Evolutionary conservation across 1,284 basidiomycete species (phyloP), one percentile per base, ranked within the genome.

Genomic region (Moesziomyces globuligerus): DNA sequence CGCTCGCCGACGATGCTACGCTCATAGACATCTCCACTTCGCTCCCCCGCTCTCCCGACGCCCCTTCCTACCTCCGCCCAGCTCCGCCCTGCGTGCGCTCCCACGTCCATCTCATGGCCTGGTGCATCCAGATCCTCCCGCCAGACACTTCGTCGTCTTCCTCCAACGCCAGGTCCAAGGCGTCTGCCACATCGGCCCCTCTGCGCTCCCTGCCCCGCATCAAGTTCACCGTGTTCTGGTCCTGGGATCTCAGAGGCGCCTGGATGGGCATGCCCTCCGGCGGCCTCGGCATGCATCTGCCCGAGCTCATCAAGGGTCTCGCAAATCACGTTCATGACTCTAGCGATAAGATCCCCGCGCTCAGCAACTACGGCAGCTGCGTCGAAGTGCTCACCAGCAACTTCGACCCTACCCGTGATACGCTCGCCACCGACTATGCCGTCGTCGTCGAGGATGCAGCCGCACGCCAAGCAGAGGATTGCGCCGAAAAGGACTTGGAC

Each of bases 1-100:
- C 71, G 1, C 45, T 72, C 7, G 47, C 66, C 9, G 72, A 69
- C 48, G 55, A 64, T 25, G 47, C 67, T 4, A 93, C 92, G 9
- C 86, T 98, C 51, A 89, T 98, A 83, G 91, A 95, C 83, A 90
- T 98, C 50, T 90, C 94, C 3, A 96, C 94, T 4, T 97, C 94
- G n/a, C 86, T 98, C 20, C 95, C 95, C 50, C 90, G 93, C 38
- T 94, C 93, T 32, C 82, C 87, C 32, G 93, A 98, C 78, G 94
- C 97, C 78, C 95, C 96, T 1, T 88, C 90, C 17, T 98, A 94
- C 83, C 86, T 98, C 43, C 88, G 94, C 66, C 94, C 95, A 0
- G 90, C 93, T 3, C 95, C 95, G 7, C 95, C 95, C 11, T 95
- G 91, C 81, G 94, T 98, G 38, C 88, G 96, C 70, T 95, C 95